A percentile compares a stretch with the other conserved stretches of the same genome.
Evolutionary conservation across 305 asterid species (phyloP).

Genomic region (Monarda citriodora): DNA sequence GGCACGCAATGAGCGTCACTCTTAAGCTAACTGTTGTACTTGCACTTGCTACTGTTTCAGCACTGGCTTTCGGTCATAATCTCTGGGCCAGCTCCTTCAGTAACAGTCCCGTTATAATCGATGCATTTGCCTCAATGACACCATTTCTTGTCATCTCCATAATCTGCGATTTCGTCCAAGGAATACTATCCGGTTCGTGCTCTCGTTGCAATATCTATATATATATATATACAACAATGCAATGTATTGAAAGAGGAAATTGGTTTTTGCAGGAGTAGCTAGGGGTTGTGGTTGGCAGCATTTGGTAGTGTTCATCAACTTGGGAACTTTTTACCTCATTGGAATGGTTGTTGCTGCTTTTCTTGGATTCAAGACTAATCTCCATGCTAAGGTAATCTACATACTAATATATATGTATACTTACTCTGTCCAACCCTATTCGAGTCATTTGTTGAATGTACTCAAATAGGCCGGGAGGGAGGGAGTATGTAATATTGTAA

Average conservation of each 20-base stretch:
- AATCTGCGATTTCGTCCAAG: slow-evolving; percentile 58
- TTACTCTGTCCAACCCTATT: too few relatives aligned
- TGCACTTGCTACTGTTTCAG: slow-evolving; percentile 33
- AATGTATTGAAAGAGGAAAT: background rate
- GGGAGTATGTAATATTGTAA: too few relatives aligned
- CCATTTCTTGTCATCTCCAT: slow-evolving; percentile 58
- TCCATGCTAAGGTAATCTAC: slow-evolving; percentile 45
- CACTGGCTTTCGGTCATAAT: slow-evolving; percentile 46
- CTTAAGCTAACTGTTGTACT: slow-evolving; percentile 50
- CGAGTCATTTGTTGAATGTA: too few relatives aligned
- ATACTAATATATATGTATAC: too few relatives aligned
- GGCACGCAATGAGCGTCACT: slow-evolving; percentile 61
- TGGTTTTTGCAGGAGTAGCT: slow-evolving; percentile 44
- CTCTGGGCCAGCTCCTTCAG: slow-evolving; percentile 68
- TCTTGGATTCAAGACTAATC: slow-evolving; percentile 51
- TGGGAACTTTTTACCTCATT: slow-evolving; percentile 48
- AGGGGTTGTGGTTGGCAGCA: slow-evolving; percentile 70
- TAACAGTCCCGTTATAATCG: slow-evolving; percentile 43
- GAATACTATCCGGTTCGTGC: slow-evolving; percentile 44
- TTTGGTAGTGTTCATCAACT: slow-evolving; percentile 42
- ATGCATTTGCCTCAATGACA: slow-evolving; percentile 50
- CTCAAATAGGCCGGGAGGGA: too few relatives aligned
- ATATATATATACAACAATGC: background rate
- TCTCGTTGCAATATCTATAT: too few relatives aligned
- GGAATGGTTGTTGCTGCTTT: slow-evolving; percentile 54